Conservation (phyloP, 169 alveolate genomes). For the Prorocentrum cordatum region DNA sequence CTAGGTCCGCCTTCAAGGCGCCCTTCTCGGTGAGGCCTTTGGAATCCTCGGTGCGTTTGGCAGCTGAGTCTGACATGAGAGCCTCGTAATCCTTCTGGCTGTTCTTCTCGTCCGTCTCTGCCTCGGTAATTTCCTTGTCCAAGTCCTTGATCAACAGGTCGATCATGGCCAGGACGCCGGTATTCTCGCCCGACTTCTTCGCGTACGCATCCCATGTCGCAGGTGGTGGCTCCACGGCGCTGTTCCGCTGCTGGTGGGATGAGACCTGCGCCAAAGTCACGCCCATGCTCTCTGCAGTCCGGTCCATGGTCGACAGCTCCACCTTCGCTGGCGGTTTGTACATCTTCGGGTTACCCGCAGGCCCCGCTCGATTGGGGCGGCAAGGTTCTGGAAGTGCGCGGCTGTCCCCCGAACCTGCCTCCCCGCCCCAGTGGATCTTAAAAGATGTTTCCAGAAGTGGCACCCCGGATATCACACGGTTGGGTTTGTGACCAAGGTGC, state of each 20-base stretch:
- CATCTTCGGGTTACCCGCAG: conserved; percentile 3
- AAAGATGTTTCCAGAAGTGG: too few relatives aligned
- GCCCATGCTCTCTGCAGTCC: neutral
- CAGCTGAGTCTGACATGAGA: neutral
- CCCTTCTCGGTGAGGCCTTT: neutral
- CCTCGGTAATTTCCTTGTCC: neutral
- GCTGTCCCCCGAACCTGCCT: too few relatives aligned
- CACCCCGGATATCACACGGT: too few relatives aligned
- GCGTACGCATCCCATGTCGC: neutral
- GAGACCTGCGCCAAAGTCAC: too few relatives aligned
- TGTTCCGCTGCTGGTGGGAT: too few relatives aligned
- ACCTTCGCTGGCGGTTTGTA: neutral
- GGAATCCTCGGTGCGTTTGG: neutral
- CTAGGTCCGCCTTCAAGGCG: neutral
- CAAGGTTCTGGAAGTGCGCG: too few relatives aligned
- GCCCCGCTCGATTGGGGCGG: too few relatives aligned
- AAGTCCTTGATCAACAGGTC: neutral
- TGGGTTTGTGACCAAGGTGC: too few relatives aligned
- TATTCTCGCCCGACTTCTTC: neutral
- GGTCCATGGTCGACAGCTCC: neutral
- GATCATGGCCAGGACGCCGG: neutral
- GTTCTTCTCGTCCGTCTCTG: neutral
- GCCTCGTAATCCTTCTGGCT: neutral
- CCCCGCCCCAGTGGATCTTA: too few relatives aligned
- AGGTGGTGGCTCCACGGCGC: too few relatives aligned